A percentile compares a stretch with the other conserved stretches of the same genome.
Evolutionary conservation across 345 rosid species (phyloP).

Genomic region (Aquilaria sinensis): DNA sequence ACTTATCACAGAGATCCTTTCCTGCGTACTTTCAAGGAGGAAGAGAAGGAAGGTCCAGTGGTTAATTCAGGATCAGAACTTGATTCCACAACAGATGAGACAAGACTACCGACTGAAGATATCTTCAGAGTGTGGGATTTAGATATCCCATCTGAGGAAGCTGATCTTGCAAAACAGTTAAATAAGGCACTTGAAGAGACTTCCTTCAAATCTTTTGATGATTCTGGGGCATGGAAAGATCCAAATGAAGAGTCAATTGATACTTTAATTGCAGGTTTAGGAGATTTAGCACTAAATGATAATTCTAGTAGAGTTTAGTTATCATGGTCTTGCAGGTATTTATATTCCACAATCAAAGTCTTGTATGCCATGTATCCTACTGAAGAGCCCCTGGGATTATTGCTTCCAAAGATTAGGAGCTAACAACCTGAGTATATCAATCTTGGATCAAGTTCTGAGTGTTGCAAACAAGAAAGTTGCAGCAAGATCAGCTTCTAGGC

Average conservation of each 20-base stretch:
- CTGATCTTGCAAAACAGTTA: conserved; percentile 41
- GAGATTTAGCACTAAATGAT: conserved; percentile 43
- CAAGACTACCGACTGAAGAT: conserved; percentile 26
- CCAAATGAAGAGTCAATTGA: conserved; percentile 28
- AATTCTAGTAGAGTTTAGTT: not conserved
- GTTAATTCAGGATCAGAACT: conserved; percentile 14
- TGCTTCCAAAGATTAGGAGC: too few species aligned
- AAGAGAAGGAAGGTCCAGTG: conserved; percentile 6
- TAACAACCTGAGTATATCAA: too few species aligned
- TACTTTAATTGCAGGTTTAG: conserved; percentile 40
- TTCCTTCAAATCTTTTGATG: conserved; percentile 18
- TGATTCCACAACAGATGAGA: conserved; percentile 14
- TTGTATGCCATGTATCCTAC: too few species aligned
- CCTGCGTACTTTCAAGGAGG: conserved; percentile 28
- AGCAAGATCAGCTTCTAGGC: too few species aligned
- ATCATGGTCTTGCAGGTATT: not conserved
- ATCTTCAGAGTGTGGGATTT: conserved; percentile 75
- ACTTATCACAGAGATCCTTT: conserved; percentile 26
- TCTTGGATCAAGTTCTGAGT: too few species aligned
- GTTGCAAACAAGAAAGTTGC: too few species aligned
- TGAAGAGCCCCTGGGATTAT: too few species aligned
- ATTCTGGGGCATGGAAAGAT: conserved; percentile 21
- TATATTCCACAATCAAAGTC: not conserved
- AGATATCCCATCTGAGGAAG: conserved; percentile 37
- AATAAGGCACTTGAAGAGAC: conserved; percentile 38